Conservation (phyloP, 1,139 yeast genomes). For the Yamadazyma jaroonii region DNA sequence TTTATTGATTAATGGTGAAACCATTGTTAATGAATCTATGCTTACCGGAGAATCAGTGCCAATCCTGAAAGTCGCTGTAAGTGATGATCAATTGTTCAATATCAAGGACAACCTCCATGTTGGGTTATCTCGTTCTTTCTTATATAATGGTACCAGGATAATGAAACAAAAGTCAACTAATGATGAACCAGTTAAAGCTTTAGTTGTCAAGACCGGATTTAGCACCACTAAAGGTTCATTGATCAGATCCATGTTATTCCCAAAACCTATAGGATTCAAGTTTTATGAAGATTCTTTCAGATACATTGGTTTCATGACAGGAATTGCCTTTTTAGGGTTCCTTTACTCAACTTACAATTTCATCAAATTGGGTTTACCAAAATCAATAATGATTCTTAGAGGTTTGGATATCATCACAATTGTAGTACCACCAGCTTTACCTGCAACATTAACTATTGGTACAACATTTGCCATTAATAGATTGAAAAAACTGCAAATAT, state of each 20-base stretch:
- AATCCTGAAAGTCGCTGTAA: constrained; percentile 73
- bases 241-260: constrained; percentile 92
- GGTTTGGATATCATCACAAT: constrained; percentile 93
- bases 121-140: constrained; percentile 65
- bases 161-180: constrained; percentile 69
- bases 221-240: constrained; percentile 95
- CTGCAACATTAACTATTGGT: constrained; percentile 95
- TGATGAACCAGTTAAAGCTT: constrained; percentile 78
- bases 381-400: constrained; percentile 70
- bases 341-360: constrained; percentile 80
- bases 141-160: constrained; percentile 86
- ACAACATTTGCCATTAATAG: constrained; percentile 87
- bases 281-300: constrained; percentile 92
- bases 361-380: constrained; percentile 68
- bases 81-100: constrained; percentile 55
- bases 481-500: constrained; percentile 61
- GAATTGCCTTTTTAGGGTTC: constrained; percentile 83
- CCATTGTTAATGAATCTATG: constrained; percentile 93
- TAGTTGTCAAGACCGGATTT: constrained; percentile 88
- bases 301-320: constrained; percentile 91
- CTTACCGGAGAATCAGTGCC: constrained; percentile 98
- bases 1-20: constrained; percentile 81
- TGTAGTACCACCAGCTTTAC: constrained; percentile 97
- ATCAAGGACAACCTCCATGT: constrained; percentile 66
- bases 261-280: constrained; percentile 90